A percentile compares a stretch with the other conserved stretches of the same genome.
Evolutionary conservation across 805 yeast genomes (phyloP).

Genomic region (Metschnikowia hibisci): DNA sequence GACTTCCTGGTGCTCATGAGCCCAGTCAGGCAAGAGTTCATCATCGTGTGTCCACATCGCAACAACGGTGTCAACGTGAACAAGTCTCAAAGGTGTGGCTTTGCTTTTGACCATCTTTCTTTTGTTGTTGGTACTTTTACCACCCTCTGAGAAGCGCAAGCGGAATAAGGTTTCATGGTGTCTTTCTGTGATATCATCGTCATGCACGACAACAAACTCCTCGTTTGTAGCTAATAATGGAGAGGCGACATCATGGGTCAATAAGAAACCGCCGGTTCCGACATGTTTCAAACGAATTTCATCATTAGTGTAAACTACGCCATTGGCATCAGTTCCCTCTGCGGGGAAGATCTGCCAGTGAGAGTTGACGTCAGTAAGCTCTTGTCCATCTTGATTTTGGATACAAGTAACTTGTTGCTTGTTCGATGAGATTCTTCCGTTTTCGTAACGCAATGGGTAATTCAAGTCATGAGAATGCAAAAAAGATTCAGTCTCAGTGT

Average conservation of each 20-base stretch:
- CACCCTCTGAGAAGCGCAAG: constrained; percentile 47
- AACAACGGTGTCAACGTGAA: constrained; percentile 84
- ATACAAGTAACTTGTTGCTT: constrained; percentile 90
- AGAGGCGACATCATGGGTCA: constrained; percentile 95
- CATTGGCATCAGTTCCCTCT: constrained; percentile 26
- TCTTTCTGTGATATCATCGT: constrained; percentile 43
- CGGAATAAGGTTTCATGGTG: constrained; percentile 77
- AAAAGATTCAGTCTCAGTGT: constrained; percentile 72
- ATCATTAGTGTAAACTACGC: constrained; percentile 61
- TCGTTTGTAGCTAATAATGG: constrained; percentile 90
- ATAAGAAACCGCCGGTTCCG: constrained; percentile 70
- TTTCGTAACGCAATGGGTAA: constrained; percentile 92
- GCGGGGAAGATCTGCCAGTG: constrained; percentile 84
- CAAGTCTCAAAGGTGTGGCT: constrained; percentile 61
- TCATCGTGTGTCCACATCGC: constrained; percentile 93
- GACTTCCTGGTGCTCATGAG: constrained; percentile 83
- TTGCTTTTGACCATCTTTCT: constrained; percentile 61
- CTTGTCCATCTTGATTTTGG: constrained; percentile 33
- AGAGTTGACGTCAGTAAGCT: constrained; percentile 54
- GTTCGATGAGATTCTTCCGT: constrained; percentile 90
- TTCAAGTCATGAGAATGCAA: constrained; percentile 75
- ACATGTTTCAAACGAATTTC: constrained; percentile 76
- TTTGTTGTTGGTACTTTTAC: constrained; percentile 40
- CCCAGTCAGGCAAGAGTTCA: constrained; percentile 91
- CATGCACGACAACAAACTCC: constrained; percentile 75